Base-by-base conservation (phyloP, 2,329 filamentous ascomycete genomes). In the Anthostomella pinea region DNA sequence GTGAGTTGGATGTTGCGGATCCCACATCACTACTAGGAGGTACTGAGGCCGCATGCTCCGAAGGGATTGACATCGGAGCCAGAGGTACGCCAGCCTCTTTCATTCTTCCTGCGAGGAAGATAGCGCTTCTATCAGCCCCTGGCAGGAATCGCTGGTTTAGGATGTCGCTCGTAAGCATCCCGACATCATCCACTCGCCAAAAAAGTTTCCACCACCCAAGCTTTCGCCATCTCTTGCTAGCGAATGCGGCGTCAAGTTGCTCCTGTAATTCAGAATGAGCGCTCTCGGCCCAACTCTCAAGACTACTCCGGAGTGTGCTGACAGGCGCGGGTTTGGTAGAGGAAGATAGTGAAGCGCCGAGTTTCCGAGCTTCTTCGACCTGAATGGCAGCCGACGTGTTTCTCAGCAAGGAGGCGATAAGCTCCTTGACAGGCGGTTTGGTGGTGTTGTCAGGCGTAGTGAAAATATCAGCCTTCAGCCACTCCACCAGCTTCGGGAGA, bases 141-240 rank as follows among this genome's bases (percentile, higher is more conserved):
- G 81, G 77, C 3, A 98, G 73, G 68, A 94, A 97, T 6, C 77
- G 73, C 46, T 82, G 81, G 41, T 78, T 76, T 3, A 96, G 69
- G 42, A 96, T 83, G 50, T 93, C 85, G 1, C 81, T 79, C 3
- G 85, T 82, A 36, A 95, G 81, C 74, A 91, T 85, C 3, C 81
- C 79, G 8, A 96, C 87, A 53, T 96, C 91, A 57, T 97, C 91
- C 16, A 93, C 89, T 14, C 88, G 81, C 89, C 89, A 95, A 58
- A 95, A 89, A 0, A 97, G 74, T 60, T 95, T 95, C 85, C 88
- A 96, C 90, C 91, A 97, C 11, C 81, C 76, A 4, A 95, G 70
- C 45, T 85, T 83, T 17, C 79, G 77, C 91, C 91, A 96, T 24
- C 81, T 73, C 13, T 68, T 73, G n/a, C 85, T 81, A 0, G 76